Evolutionary conservation across 352 stramenopile genomes (phyloP), one percentile per base, ranked within the genome.

Genomic region (Heterotrichella gracilis): DNA sequence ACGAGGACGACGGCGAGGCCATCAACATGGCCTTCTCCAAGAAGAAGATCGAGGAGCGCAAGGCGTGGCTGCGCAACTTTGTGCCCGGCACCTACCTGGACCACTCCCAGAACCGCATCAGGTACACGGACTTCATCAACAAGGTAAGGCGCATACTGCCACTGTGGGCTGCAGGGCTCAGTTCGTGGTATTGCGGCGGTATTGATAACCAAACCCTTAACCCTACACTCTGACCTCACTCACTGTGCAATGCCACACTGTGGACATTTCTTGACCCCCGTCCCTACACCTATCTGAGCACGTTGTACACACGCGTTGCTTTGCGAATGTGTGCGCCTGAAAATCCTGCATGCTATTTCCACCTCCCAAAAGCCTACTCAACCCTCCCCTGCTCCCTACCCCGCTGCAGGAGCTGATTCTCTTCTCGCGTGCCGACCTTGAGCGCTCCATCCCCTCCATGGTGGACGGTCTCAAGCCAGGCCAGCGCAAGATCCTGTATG

Each of bases 11-110:
- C 41, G 41, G 23, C 23, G 41, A n/a, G n/a, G 23, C 41, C 0
- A 88, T 97, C 63, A 89, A 97, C 72, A 95, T 96, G 85, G 88
- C 88, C 2, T 96, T 97, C 70, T 93, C 86, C 21, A 95, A 96
- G 76, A 88, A 93, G 72, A 80, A 87, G 70, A 86, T 92, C 0
- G 86, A 91, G 42, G 89, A 96, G 69, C 83, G 91, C 66, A 76
- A 95, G 72, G 81, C 94, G 24, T 98, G 91, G 91, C 82, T 97
- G 24, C 78, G 80, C 69, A 80, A 79, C 13, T 90, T 88, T 68
- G 79, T 85, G 40, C 75, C 78, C 73, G 79, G 85, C 4, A 86
- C 83, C 25, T 88, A 87, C 68, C 81, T 95, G 40, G 84, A 95
- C 75, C 91, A 91, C 71, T 79, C 70, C 73, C 76, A 91, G 67